These are phyloP conservation scores for Jaapia argillacea DNA, from an alignment of 768 basidiomycete species.

Conservation along the genomic window DNA sequence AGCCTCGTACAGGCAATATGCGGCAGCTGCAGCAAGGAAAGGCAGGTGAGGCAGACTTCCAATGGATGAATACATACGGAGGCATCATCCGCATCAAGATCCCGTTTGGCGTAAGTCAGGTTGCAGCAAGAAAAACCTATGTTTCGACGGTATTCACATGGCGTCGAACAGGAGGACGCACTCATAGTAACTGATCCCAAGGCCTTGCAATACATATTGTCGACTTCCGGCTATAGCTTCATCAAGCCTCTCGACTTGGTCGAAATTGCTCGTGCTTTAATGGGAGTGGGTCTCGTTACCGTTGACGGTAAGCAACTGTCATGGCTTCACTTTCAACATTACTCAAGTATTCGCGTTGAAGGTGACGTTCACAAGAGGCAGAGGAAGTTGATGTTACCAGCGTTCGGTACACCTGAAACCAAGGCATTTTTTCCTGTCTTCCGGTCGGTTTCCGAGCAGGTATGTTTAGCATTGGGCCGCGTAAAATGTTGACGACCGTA, in stretches of 20 bases:
- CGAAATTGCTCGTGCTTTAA: neutral
- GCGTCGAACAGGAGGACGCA: neutral
- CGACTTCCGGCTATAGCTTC: neutral
- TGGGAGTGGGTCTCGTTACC: neutral
- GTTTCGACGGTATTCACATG: neutral
- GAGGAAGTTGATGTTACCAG: neutral
- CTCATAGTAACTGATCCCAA: neutral
- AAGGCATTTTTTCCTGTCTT: neutral
- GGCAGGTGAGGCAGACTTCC: neutral
- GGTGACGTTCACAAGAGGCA: neutral
- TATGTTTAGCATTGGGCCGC: no score
- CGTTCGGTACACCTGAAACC: neutral
- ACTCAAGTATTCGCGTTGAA: no score
- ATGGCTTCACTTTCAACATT: no score
- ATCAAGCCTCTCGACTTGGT: neutral
- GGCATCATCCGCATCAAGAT: neutral
- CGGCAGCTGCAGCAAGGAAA: neutral
- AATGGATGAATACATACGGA: neutral
- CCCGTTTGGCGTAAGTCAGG: neutral
- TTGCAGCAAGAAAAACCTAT: neutral
- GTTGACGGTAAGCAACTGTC: neutral
- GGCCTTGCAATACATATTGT: neutral
- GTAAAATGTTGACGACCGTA: no score
- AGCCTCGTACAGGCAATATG: neutral
- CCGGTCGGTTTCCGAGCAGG: neutral